Base-by-base conservation (phyloP, 495 filamentous ascomycete genomes). In the Aspergillus biplanus region DNA sequence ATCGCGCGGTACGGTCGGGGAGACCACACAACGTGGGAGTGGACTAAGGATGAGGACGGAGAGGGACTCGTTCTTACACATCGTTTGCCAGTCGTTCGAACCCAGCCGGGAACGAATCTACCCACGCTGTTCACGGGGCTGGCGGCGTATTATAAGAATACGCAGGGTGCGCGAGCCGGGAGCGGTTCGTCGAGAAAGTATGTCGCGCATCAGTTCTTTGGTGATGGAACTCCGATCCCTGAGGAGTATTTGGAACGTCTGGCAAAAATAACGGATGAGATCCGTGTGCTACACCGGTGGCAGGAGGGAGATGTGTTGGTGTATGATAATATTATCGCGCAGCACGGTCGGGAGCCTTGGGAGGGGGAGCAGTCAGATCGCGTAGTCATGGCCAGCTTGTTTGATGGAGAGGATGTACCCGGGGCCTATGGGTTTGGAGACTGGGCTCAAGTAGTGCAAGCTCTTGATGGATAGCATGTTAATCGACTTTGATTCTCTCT, bases 161-260 rank as follows among this genome's bases (percentile, higher is more conserved):
- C 59, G 6, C 64, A 70, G 33, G 57, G 63, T 7, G 70, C 33
- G 6, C 67, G 59, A 5, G 65, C 64, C 7, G 59, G 69, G 4
- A 59, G 15, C n/a, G 46, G 46, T 16, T 46, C 57, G 7, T 44
- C 46, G 32, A 13, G 57, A 16, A 66, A 59, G 34, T 72, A 70
- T 31, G 67, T 70, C 4, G 73, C 67, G 9, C 50, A 67, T 21
- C 73, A 73, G 65, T 46, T 67, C 1, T 83, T 78, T 65, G 81
- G 83, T 0, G 83, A 86, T 68, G 82, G 78, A 8, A 77, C 75
- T n/a, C 72, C 75, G 11, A 85, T 86, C 56, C 81, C 83, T 6
- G 73, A 80, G 16, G 72, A 77, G 67, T 83, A 82, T 65, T 65
- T 85, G 32, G 75, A 74, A 21, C 65, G 67, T 48, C 69, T 83